These are phyloP conservation scores for Candida montana DNA, from an alignment of 805 yeast species.

Conservation along the genomic window DNA sequence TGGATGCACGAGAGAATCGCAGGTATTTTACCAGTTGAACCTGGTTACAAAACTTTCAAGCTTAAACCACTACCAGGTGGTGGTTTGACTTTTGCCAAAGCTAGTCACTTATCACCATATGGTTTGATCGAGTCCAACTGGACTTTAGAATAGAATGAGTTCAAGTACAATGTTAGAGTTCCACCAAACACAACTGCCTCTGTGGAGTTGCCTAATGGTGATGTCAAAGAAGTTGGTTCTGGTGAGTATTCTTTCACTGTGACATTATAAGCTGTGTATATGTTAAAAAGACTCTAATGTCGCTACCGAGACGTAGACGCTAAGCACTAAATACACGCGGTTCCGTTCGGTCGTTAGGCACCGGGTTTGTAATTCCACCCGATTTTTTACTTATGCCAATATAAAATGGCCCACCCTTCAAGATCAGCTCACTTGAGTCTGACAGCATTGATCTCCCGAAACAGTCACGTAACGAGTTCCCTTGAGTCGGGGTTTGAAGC, in stretches of 20 bases:
- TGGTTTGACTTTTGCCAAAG: constrained; percentile 8
- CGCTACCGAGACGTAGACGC: too few relatives aligned
- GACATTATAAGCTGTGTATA: background rate
- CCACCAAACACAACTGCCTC: constrained; percentile 13
- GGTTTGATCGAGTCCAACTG: constrained; percentile 17
- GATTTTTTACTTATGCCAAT: too few relatives aligned
- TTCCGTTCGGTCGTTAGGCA: too few relatives aligned
- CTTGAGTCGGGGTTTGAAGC: too few relatives aligned
- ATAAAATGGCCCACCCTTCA: too few relatives aligned
- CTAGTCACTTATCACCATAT: constrained; percentile 13
- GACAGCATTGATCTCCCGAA: too few relatives aligned
- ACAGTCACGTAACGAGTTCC: too few relatives aligned
- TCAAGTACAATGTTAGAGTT: constrained; percentile 10
- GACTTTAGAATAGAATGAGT: constrained; percentile 5
- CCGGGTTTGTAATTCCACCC: too few relatives aligned
- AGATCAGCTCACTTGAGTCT: too few relatives aligned
- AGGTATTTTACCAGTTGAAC: constrained; percentile 9
- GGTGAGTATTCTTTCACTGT: constrained; percentile 3
- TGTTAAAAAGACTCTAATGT: too few relatives aligned
- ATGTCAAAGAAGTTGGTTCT: constrained; percentile 1
- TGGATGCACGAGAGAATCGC: constrained; percentile 19
- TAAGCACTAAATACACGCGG: too few relatives aligned
- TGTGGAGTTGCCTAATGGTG: constrained; percentile 13
- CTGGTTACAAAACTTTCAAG: constrained; percentile 9
- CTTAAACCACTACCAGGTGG: constrained; percentile 17